Evolutionary conservation across 768 basidiomycete species (phyloP), one percentile per base, ranked within the genome.

Genomic region (Pleurotus djamor): DNA sequence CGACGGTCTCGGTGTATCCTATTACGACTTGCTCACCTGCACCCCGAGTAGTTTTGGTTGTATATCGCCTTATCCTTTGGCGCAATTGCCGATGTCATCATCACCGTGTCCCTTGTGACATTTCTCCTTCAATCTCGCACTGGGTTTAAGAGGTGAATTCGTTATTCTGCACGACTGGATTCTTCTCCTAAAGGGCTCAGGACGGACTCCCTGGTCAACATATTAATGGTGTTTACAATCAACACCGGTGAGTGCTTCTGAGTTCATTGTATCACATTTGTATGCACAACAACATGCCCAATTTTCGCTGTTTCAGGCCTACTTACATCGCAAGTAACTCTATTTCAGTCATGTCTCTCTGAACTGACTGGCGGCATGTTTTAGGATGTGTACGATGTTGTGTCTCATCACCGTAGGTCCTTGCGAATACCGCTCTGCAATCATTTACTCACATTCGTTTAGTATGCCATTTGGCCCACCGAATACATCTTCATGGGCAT

Each of bases 401-500:
- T 61, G 74, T 52, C 62, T 73, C 17, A 64, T 76, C 36, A 76
- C 74, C 68, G 73, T 76, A 48, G 48, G 65, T 56, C 28, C 48
- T 9, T 16, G 9, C 56, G 36, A 13, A 9, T 16, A 7, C 13
- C 35, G 4, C 12, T 17, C 33, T 14, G 33, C 17, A 65, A 66
- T 14, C 12, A 16, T 68, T 67, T 66, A 7, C 77, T 74, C 66
- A 59, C 68, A 45, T 16, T 66, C 66, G 5, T 72, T 68, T 57
- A 69, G 77, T 79, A 76, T 61, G 65, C 70, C 3, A 63, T 74
- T 12, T 79, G 81, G 78, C 82, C 80, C 4, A 58, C 69, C 9
- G 74, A 77, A 34, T 77, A 77, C 63, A 71, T 76, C n/a, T 80
- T 78, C 67, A 70, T 79, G 57, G 77, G 69, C 4, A 73, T 82